Evolutionary conservation across 305 asterid species (phyloP).

Genomic region (Andrographis paniculata): DNA sequence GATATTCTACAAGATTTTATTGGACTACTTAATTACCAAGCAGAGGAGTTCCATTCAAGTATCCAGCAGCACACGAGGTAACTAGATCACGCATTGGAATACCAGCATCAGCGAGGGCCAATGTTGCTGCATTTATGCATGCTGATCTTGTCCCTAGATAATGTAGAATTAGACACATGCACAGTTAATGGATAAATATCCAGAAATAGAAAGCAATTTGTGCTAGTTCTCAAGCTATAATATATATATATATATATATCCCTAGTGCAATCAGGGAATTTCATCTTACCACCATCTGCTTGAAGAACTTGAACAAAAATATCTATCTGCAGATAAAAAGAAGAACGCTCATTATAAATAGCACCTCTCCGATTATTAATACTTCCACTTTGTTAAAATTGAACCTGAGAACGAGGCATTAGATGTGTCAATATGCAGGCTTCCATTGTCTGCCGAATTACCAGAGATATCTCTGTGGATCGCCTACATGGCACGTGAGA

Average conservation of each 20-base stretch:
- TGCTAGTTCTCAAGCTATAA: too few species aligned
- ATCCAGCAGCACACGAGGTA: conserved; percentile 91
- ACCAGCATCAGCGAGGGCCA: conserved; percentile 99
- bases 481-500: conserved; percentile 47
- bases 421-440: conserved; percentile 80
- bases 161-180: conserved; percentile 11
- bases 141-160: conserved; percentile 92
- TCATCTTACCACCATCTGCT: conserved; percentile 87
- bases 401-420: conserved; percentile 92
- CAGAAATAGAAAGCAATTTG: background rate
- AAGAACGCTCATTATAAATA: background rate
- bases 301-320: conserved; percentile 96
- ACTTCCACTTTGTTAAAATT: conserved; percentile 16
- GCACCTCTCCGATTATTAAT: conserved; percentile 5
- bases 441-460: conserved; percentile 96
- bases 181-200: background rate
- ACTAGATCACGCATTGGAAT: conserved; percentile 94
- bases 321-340: too few species aligned
- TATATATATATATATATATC: too few species aligned
- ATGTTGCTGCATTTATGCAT: conserved; percentile 93
- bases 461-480: conserved; percentile 82
- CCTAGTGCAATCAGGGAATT: conserved; percentile 7
- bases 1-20: background rate
- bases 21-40: conserved; percentile 42
- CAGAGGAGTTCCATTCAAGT: conserved; percentile 69